Conservation (phyloP, 2,329 filamentous ascomycete species). For the Calycina herbarum region DNA sequence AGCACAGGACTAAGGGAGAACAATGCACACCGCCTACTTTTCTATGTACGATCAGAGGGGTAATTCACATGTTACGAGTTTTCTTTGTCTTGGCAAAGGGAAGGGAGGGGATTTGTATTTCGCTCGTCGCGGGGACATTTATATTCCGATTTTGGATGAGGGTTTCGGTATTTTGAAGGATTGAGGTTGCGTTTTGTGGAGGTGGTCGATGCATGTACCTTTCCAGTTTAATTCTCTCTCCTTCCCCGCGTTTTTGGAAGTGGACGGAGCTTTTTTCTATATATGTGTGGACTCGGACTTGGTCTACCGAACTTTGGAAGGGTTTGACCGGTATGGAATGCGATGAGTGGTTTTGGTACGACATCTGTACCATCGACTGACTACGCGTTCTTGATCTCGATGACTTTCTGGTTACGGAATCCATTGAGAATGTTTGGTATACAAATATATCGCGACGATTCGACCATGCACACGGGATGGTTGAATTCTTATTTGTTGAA, state of each 20-base stretch:
- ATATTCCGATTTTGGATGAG: not conserved
- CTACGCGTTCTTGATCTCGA: not conserved
- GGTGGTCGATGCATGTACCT: not conserved
- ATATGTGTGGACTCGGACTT: not conserved
- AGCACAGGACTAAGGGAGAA: not conserved
- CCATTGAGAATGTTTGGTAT: not conserved
- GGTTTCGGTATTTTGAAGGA: not conserved
- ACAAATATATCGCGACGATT: not conserved
- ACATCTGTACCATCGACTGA: not conserved
- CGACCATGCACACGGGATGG: not conserved
- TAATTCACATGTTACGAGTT: not conserved
- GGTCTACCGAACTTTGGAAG: not conserved
- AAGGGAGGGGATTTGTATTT: not conserved
- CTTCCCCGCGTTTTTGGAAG: not conserved
- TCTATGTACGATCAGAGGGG: slow-evolving; percentile 3
- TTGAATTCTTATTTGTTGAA: not conserved
- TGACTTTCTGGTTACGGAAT: not conserved
- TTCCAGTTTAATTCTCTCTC: not conserved
- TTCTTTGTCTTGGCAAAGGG: not conserved
- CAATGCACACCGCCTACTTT: slow-evolving; percentile 1
- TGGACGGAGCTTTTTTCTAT: not conserved
- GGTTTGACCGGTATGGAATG: not conserved
- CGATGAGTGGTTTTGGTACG: not conserved
- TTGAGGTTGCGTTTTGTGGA: not conserved
- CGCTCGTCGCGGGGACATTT: not conserved